Evolutionary conservation across 108 stramenopile genomes (phyloP).

Genomic region (Skeletonema grethae): DNA sequence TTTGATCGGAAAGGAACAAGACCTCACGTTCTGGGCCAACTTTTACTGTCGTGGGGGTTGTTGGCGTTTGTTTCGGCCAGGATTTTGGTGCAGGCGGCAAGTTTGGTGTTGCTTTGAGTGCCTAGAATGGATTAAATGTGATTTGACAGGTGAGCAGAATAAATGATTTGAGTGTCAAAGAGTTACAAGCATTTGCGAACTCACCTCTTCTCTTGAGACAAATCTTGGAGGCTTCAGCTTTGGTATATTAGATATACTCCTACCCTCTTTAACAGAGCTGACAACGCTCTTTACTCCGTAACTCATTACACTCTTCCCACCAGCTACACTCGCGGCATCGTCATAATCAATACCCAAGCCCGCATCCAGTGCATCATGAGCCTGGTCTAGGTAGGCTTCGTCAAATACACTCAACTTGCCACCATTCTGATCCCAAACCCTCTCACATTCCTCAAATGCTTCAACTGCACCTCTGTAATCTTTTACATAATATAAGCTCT

Average conservation of each 20-base stretch:
- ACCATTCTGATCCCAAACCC: slow-evolving; percentile 58
- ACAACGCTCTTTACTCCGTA: slow-evolving; percentile 39
- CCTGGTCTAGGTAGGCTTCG: slow-evolving; percentile 82
- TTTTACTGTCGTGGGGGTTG: slow-evolving; percentile 44
- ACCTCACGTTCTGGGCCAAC: slow-evolving; percentile 75
- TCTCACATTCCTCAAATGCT: slow-evolving; percentile 70
- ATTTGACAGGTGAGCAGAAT: not conserved
- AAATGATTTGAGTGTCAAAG: not conserved
- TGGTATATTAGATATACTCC: slow-evolving; percentile 61
- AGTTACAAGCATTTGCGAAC: not conserved
- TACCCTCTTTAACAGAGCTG: slow-evolving; percentile 44
- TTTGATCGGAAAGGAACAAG: slow-evolving; percentile 69
- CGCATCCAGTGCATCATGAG: slow-evolving; percentile 65
- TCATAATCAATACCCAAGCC: slow-evolving; percentile 42
- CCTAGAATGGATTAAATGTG: slow-evolving; percentile 32
- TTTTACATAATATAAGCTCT: slow-evolving; percentile 80
- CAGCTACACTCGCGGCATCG: slow-evolving; percentile 35
- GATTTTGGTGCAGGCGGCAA: slow-evolving; percentile 76
- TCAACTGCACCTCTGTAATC: slow-evolving; percentile 76
- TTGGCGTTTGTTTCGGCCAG: slow-evolving; percentile 80
- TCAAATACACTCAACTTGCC: slow-evolving; percentile 82
- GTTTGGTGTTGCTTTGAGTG: slow-evolving; percentile 63
- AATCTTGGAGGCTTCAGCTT: slow-evolving; percentile 84
- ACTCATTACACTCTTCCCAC: slow-evolving; percentile 44
- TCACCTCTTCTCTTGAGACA: slow-evolving; percentile 81